phyloP scores from a whole-genome alignment of 2,329 filamentous ascomycete species.

The Xylariomycetidae sp. region DNA sequence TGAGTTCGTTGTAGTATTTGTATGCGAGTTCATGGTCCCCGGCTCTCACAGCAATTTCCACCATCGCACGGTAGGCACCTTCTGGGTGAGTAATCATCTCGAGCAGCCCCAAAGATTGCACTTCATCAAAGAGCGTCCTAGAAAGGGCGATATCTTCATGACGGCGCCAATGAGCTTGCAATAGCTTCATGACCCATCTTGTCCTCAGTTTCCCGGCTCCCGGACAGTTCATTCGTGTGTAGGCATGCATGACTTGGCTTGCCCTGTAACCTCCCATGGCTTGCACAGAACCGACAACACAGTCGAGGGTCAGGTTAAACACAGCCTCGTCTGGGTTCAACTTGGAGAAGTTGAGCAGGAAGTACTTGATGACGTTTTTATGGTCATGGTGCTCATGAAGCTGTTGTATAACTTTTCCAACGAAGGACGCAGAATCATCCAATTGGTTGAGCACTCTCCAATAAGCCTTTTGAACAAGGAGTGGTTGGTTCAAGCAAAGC shows the following conservation, averaged over 20 bases:
- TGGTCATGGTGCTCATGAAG: constrained; percentile 26
- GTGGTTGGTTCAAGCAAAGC: constrained; percentile 17
- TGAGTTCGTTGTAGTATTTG: constrained; percentile 23
- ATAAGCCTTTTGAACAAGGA: constrained; percentile 24
- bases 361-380: constrained; percentile 29
- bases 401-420: constrained; percentile 26
- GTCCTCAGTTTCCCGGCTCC: constrained; percentile 19
- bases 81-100: constrained; percentile 21
- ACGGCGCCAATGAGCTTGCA: constrained; percentile 31
- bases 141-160: constrained; percentile 20
- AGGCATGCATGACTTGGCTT: constrained; percentile 23
- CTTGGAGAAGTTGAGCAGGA: constrained; percentile 28
- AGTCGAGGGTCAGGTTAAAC: constrained; percentile 24
- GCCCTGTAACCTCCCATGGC: constrained; percentile 22
- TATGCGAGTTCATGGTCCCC: constrained; percentile 26
- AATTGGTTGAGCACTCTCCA: constrained; percentile 25
- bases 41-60: constrained; percentile 35
- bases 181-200: constrained; percentile 32
- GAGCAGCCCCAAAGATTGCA: constrained; percentile 18
- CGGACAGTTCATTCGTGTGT: constrained; percentile 20
- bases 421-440: constrained; percentile 19
- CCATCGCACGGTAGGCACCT: constrained; percentile 33
- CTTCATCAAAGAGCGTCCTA: constrained; percentile 23
- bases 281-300: constrained; percentile 29
- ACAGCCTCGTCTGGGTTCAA: constrained; percentile 10